Base-by-base conservation (phyloP, 192 early-diverging fungal genomes). In the Coemansia sp. region DNA sequence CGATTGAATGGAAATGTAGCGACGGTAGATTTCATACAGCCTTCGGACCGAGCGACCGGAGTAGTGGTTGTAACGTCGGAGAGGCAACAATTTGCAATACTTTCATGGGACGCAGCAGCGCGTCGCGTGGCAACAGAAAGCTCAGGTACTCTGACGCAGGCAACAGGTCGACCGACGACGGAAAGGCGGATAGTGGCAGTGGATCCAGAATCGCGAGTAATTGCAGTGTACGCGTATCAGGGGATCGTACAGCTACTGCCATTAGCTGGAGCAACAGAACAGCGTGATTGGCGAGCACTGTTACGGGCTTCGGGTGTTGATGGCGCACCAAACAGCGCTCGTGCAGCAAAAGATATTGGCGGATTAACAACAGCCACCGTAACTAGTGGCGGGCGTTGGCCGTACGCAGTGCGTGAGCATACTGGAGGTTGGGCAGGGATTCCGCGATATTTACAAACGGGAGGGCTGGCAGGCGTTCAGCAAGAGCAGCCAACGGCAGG, bases 1-100 rank as follows among this genome's bases (percentile, higher is more conserved):
- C 71, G 75, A 4, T 61, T 94, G 7, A 86, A 89, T 76, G 92
- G 89, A n/a, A 84, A 86, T 8, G 86, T 94, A 25, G 76, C 81
- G 1, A 69, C 68, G 0, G 57, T 94, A 59, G 41, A 68, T 49
- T 63, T 74, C 30, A 28, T 81, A 16, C 65, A 75, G 12, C 78
- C 78, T 4, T 5, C 52, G 2, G 78, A 69, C 25, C 67, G 73
- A 3, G 27, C 65, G 1, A 92, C 87, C 16, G 90, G 88, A 31
- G 70, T 85, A 16, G 62, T 94, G 21, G 71, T 96, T 54, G 55
- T 94, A 9, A 71, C 84, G 19, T 92, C 92, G 14, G 85, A 86
- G 22, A 80, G 82, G 34, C 79, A 85, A 71, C 83, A 93, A 55
- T 89, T 87, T 68, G 82, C 85, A 1, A 78, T 93, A 7, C 71